Evolutionary conservation across 352 stramenopile species (phyloP).

Genomic region (Phytopythium kandeliae): DNA sequence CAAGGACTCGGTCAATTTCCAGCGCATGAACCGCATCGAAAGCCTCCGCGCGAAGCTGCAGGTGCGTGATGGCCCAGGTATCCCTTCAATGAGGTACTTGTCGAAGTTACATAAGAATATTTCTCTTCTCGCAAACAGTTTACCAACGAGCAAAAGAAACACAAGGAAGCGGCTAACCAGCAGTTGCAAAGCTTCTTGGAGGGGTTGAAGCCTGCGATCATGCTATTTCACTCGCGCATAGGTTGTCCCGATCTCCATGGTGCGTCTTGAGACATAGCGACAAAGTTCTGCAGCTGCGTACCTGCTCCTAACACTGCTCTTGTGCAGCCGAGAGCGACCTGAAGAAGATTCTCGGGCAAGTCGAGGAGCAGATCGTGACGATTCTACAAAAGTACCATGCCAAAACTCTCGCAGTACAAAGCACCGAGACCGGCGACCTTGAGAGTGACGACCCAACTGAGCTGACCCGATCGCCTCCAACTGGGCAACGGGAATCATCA

Average conservation of each 20-base stretch:
- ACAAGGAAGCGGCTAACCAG: slow-evolving; percentile 68
- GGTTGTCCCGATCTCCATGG: slow-evolving; percentile 62
- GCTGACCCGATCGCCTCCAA: not conserved
- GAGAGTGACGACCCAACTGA: not conserved
- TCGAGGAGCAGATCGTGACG: slow-evolving; percentile 67
- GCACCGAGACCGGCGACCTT: slow-evolving; percentile 12
- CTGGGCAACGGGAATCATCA: not conserved
- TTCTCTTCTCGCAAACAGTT: slow-evolving; percentile 8
- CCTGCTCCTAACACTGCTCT: too few species aligned
- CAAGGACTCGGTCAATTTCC: slow-evolving; percentile 76
- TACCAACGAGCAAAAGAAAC: slow-evolving; percentile 67
- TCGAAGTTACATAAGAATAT: not conserved
- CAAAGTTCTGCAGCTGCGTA: too few species aligned
- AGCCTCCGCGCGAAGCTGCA: slow-evolving; percentile 55
- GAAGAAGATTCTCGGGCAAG: slow-evolving; percentile 68
- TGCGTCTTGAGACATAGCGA: slow-evolving; percentile 13
- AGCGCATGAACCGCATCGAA: slow-evolving; percentile 74
- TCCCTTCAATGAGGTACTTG: not conserved
- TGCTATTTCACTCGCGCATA: slow-evolving; percentile 64
- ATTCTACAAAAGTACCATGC: slow-evolving; percentile 61
- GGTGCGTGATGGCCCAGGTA: slow-evolving; percentile 2
- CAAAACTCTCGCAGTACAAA: slow-evolving; percentile 48
- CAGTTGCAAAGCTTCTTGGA: slow-evolving; percentile 65
- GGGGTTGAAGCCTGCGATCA: slow-evolving; percentile 50
- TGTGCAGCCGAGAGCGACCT: slow-evolving; percentile 50